Conservation (phyloP, 192 early-diverging fungal genomes). For the Umbelopsis isabellina region DNA sequence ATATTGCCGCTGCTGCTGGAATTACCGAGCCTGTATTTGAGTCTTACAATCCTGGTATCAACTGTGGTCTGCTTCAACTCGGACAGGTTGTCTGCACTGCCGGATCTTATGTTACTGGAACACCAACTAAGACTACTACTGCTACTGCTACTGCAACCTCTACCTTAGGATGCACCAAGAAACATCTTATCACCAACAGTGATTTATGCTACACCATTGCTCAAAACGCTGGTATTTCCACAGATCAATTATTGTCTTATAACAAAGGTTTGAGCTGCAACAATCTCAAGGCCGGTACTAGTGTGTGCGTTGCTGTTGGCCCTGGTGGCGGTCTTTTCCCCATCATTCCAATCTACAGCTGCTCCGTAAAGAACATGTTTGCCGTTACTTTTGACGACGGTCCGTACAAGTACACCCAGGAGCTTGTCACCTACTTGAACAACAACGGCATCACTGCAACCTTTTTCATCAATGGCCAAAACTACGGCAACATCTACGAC, state of each 20-base stretch:
- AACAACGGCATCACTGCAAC: conserved; percentile 51
- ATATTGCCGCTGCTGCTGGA: neutral
- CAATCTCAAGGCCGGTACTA: neutral
- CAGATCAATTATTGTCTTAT: neutral
- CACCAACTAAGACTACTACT: neutral
- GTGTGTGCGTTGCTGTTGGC: conserved; percentile 10
- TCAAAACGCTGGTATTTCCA: neutral
- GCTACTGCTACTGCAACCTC: neutral
- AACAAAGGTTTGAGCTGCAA: conserved; percentile 14
- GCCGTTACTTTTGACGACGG: conserved; percentile 66
- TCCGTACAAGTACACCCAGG: conserved; percentile 46
- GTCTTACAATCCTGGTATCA: neutral
- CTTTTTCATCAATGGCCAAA: conserved; percentile 58
- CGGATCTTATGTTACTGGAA: neutral
- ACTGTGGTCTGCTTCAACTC: neutral
- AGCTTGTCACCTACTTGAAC: conserved; percentile 46
- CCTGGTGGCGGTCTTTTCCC: neutral
- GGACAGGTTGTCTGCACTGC: conserved; percentile 1
- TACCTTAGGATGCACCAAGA: conserved; percentile 8
- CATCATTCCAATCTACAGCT: conserved; percentile 8
- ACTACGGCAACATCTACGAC: conserved; percentile 49
- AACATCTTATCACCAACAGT: neutral
- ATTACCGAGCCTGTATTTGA: neutral
- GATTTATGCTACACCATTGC: conserved; percentile 10
- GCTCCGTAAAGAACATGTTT: conserved; percentile 38